Conservation (phyloP, 2,329 filamentous ascomycete species). For the Cytospora piceicola region DNA sequence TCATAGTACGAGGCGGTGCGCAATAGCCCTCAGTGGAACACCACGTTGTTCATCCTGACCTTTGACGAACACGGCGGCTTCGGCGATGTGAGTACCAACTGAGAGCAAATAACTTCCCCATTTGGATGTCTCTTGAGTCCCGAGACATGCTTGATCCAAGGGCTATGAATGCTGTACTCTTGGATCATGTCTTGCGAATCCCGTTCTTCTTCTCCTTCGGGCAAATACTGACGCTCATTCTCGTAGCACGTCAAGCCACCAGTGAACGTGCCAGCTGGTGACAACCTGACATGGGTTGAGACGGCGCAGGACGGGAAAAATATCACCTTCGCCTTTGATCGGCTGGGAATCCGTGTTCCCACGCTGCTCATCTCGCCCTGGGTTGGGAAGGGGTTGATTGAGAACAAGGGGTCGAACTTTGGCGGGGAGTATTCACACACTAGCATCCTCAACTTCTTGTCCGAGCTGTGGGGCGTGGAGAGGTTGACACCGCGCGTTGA, state of each 20-base stretch:
- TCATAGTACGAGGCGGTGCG: conserved; percentile 52
- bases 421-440: conserved; percentile 46
- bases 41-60: conserved; percentile 51
- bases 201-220: too few species aligned
- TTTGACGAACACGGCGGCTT: conserved; percentile 54
- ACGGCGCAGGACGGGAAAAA: conserved; percentile 41
- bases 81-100: too few species aligned
- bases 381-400: conserved; percentile 46
- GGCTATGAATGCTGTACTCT: too few species aligned
- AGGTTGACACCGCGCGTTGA: conserved; percentile 28
- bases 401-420: conserved; percentile 42
- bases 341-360: conserved; percentile 48
- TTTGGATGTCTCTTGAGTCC: too few species aligned
- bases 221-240: too few species aligned
- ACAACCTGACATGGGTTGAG: conserved; percentile 43
- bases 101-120: too few species aligned
- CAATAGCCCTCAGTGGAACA: conserved; percentile 49
- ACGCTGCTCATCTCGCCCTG: conserved; percentile 49
- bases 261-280: conserved; percentile 43
- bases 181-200: too few species aligned
- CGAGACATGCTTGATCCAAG: too few species aligned
- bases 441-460: conserved; percentile 44
- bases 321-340: conserved; percentile 46
- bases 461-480: conserved; percentile 43
- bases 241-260: conserved; percentile 51